Conservation (phyloP, 176 grass and related monocot species). For the Typha latifolia region DNA sequence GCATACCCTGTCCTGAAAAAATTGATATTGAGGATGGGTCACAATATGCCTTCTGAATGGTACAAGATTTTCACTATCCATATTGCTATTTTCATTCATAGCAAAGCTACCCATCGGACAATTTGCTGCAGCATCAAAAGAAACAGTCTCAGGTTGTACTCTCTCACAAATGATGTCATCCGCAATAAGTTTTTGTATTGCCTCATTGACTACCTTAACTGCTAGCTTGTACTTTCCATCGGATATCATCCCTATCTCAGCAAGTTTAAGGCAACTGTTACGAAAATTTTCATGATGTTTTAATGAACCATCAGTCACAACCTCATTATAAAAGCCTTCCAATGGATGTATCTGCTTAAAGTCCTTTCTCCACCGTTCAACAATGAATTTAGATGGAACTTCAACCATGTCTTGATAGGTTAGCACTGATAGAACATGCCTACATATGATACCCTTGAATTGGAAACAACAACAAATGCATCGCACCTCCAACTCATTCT, state of each 20-base stretch:
- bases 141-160: background rate
- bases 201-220: constrained; percentile 2
- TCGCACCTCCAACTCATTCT: constrained; percentile 3
- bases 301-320: background rate
- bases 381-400: constrained; percentile 10
- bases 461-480: constrained; percentile 11
- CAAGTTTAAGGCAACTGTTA: background rate
- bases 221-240: background rate
- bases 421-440: constrained; percentile 14
- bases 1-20: constrained; percentile 1
- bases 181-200: background rate
- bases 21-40: background rate
- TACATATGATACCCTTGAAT: constrained; percentile 18
- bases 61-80: background rate
- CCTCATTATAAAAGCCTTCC: background rate
- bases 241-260: background rate
- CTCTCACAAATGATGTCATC: background rate
- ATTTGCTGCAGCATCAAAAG: background rate
- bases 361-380: constrained; percentile 12
- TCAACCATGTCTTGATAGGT: background rate
- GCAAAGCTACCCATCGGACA: background rate
- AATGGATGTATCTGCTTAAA: constrained; percentile 1
- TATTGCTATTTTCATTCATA: constrained; percentile 2
- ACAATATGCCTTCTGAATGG: background rate
- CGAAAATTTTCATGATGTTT: constrained; percentile 1